phyloP scores from a whole-genome alignment of 768 basidiomycete species.

The Termitomyces sp. region DNA sequence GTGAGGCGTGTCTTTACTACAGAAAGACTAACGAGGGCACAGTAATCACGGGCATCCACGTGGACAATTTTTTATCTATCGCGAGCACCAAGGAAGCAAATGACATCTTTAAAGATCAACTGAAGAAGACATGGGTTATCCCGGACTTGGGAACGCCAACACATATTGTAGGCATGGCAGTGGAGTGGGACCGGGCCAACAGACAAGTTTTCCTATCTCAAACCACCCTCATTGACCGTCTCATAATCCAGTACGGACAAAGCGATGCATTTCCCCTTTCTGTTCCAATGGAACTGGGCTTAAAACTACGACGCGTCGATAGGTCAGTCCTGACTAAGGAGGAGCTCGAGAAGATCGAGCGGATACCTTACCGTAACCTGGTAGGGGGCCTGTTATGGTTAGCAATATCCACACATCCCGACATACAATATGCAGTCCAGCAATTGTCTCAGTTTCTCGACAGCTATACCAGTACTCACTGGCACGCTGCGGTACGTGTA shows the following conservation, averaged over 20 bases:
- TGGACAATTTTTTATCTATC: background rate
- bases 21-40: background rate
- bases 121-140: background rate
- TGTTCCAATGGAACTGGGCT: background rate
- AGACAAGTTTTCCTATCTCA: background rate
- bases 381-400: background rate
- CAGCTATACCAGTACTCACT: background rate
- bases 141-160: background rate
- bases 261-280: background rate
- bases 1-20: background rate
- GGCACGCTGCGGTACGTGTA: background rate
- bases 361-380: background rate
- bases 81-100: background rate
- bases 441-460: background rate
- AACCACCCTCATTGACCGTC: background rate
- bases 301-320: background rate
- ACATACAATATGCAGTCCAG: background rate
- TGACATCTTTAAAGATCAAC: background rate
- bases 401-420: background rate
- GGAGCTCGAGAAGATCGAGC: background rate
- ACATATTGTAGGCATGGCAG: background rate
- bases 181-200: background rate
- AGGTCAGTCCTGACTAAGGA: background rate
- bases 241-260: background rate
- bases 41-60: background rate